Evolutionary conservation across 306 rosid genomes (phyloP), one percentile per base, ranked within the genome.

Genomic region (Vachellia collinsii): DNA sequence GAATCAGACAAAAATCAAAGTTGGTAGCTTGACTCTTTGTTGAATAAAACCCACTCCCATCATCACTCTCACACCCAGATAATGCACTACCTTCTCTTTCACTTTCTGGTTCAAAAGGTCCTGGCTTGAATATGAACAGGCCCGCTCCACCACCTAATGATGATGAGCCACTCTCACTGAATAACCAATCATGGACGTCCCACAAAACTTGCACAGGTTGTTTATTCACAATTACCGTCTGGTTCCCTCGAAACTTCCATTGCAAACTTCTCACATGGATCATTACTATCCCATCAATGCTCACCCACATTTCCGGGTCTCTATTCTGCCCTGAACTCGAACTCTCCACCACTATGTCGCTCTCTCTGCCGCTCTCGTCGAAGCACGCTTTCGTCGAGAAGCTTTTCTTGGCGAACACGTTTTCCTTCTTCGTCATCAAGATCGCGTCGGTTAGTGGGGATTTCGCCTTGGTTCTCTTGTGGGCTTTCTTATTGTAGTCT

Each of bases 221-320:
- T 63, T 75, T 86, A 48, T 90, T 90, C 20, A 94, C 90, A 72
- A 76, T 3, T 8, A 94, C 89, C 0, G 92, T 94, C 56, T 94
- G 97, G 44, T 94, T 94, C 50, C 98, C 98, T 13, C 98, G 72
- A 23, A 94, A 92, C 62, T 94, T 94, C 98, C 97, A 94, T 8
- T 94, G 97, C 85, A 94, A 79, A 22, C 92, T 94, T 90, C 84
- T 90, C 1, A 94, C 91, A 75, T 94, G 98, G 73, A 94, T 79
- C 79, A 90, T 51, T 43, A 94, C 94, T 41, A 94, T 89, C 41
- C 98, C 98, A 69, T 94, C 97, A 37, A 94, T 78, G 75, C 97
- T 92, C 8, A 94, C 90, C 98, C 98, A 92, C 97, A 94, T 94
- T 69, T 94, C 97, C 0, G 98, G 98, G 10, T 94, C 97, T 14